These are phyloP conservation scores for Ganoderma sinense DNA, from an alignment of 1,284 basidiomycete genomes.

Conservation along the genomic window DNA sequence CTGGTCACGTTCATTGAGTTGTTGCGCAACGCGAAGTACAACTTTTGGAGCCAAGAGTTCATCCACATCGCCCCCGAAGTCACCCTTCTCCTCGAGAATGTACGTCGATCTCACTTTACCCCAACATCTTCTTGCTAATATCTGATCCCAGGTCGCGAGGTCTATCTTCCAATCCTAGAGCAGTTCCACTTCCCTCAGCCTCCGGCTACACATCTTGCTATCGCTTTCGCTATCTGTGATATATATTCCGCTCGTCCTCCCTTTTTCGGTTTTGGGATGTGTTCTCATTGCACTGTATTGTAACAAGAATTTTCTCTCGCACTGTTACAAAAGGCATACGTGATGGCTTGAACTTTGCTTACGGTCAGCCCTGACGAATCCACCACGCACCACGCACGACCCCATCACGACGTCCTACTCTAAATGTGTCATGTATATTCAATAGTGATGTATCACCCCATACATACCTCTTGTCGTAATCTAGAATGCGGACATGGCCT, in stretches of 20 bases:
- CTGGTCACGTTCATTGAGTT: conserved; percentile 94
- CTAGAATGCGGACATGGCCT: conserved; percentile 58
- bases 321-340: conserved; percentile 47
- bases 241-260: conserved; percentile 53
- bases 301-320: conserved; percentile 68
- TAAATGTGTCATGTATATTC: conserved; percentile 48
- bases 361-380: conserved; percentile 47
- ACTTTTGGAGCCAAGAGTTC: conserved; percentile 88
- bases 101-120: conserved; percentile 47
- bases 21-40: conserved; percentile 83
- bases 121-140: conserved; percentile 2
- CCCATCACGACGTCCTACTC: conserved; percentile 34
- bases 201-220: conserved; percentile 46
- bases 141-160: conserved; percentile 63
- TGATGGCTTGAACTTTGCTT: conserved; percentile 64
- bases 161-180: conserved; percentile 79
- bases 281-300: conserved; percentile 72
- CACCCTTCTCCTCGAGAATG: conserved; percentile 80
- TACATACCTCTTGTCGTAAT: conserved; percentile 46
- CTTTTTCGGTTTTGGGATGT: conserved; percentile 44
- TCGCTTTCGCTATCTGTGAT: conserved; percentile 66
- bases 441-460: conserved; percentile 43
- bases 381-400: conserved; percentile 40
- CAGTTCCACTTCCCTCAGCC: conserved; percentile 34
- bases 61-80: conserved; percentile 84